Evolutionary conservation across 495 filamentous ascomycete genomes (phyloP).

Genomic region (Cercophora sp.): DNA sequence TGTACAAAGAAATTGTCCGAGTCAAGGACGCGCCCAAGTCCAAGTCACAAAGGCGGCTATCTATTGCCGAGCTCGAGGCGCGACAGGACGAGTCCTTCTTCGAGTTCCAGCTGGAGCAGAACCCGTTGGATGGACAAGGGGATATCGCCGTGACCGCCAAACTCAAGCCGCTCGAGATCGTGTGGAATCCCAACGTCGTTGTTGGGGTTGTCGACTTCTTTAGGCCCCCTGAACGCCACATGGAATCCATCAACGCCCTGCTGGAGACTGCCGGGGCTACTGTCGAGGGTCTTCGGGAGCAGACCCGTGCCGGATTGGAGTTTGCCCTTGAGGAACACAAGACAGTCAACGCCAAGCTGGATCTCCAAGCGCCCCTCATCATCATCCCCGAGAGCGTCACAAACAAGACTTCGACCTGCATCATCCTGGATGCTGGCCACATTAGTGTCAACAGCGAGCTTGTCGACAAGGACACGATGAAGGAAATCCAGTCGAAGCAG

Average conservation of each 20-base stretch:
- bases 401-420: conserved; percentile 69
- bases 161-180: conserved; percentile 90
- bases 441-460: conserved; percentile 89
- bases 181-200: conserved; percentile 92
- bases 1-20: conserved; percentile 89
- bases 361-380: conserved; percentile 92
- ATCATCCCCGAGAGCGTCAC: conserved; percentile 93
- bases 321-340: conserved; percentile 97
- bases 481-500: conserved; percentile 86
- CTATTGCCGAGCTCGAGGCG: conserved; percentile 61
- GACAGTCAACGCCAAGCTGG: conserved; percentile 92
- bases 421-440: conserved; percentile 95
- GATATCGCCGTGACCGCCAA: conserved; percentile 87
- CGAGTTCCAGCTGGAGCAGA: conserved; percentile 85
- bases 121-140: conserved; percentile 86
- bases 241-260: conserved; percentile 94
- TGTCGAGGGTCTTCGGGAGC: conserved; percentile 87
- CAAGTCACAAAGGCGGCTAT: conserved; percentile 43
- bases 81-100: conserved; percentile 74
- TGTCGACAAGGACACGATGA: conserved; percentile 82
- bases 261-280: conserved; percentile 94
- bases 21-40: conserved; percentile 78
- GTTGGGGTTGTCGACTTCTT: conserved; percentile 91
- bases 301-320: conserved; percentile 91
- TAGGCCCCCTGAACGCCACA: conserved; percentile 90